Evolutionary conservation across 2,329 filamentous ascomycete genomes (phyloP), one percentile per base, ranked within the genome.

Genomic region (Scytalidium sp.): DNA sequence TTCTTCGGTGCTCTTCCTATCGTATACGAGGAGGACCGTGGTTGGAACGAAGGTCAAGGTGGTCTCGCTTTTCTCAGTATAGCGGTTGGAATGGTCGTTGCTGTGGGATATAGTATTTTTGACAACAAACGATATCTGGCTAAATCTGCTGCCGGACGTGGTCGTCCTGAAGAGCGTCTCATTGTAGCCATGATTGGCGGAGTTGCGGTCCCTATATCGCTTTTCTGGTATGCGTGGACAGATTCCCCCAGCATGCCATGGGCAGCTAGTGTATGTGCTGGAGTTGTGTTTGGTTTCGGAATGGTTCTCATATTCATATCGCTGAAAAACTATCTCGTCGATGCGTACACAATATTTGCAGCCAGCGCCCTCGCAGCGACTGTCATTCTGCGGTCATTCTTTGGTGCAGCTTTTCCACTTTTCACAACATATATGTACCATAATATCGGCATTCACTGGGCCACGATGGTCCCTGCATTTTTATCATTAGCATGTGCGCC

Each of bases 341-440:
- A 88, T 61, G 71, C 62, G 45, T 76, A 90, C 66, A 84, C 85
- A 46, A 85, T 92, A 58, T 93, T 85, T 55, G 87, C 89, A 1
- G 88, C 88, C 1, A 88, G 84, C 0, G 87, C 85, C 0, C 73
- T 92, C 10, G 88, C 88, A 2, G 86, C 86, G 45, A 90, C 84
- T 66, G 76, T 83, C 2, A 81, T 91, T 21, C 70, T 91, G 13
- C 83, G 88, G 49, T 88, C 85, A 1, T 68, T 88, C 10, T 88
- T 90, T 55, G 87, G 85, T n/a, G 46, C 54, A 3, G 82, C 78
- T 1, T 90, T 91, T 69, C 87, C 87, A 0, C 75, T 90, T 0
- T 90, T 90, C 67, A 88, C 85, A 0, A 74, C 72, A 0, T 71
- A 65, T 23, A 70, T 72, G 67, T 72, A 70, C 49, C 45, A 71